Conservation (phyloP, 768 basidiomycete species). For the Lactifluus subvellereus region DNA sequence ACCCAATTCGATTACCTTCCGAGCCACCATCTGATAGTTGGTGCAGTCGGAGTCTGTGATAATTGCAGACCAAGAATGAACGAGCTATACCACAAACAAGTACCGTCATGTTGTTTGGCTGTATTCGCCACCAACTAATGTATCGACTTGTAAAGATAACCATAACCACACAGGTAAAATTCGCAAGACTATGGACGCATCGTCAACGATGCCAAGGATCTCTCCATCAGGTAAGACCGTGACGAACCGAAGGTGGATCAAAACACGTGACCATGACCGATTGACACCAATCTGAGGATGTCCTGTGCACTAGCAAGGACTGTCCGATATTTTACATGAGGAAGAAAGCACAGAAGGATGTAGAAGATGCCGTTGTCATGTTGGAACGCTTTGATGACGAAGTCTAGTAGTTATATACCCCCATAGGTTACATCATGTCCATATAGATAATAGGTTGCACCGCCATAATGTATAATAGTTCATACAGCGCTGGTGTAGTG, state of each 20-base stretch:
- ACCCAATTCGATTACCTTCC: neutral
- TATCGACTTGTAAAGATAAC: conserved; percentile 31
- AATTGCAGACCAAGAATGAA: conserved; percentile 84
- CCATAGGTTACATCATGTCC: neutral
- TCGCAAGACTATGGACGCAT: conserved; percentile 95
- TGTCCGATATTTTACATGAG: conserved; percentile 99
- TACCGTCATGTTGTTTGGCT: conserved; percentile 27
- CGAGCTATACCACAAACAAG: conserved; percentile 91
- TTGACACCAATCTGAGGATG: conserved; percentile 68
- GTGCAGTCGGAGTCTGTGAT: conserved; percentile 92
- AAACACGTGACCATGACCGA: conserved; percentile 21
- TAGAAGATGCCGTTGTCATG: conserved; percentile 72
- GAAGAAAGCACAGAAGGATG: conserved; percentile 98
- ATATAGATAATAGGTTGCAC: conserved; percentile 6
- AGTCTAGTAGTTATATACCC: conserved; percentile 44
- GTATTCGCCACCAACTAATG: neutral
- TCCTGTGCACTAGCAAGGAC: conserved; percentile 93
- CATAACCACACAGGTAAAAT: conserved; percentile 75
- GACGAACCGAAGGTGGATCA: neutral
- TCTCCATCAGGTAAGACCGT: conserved; percentile 79
- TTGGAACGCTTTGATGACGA: conserved; percentile 83
- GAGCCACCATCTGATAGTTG: conserved; percentile 44
- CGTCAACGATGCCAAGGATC: conserved; percentile 99
- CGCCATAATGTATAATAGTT: conserved; percentile 15
- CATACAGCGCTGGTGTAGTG: conserved; percentile 16